Percentiles rank a stretch among this genome's conserved stretches.
These are phyloP conservation scores for Chlorella sp. DNA, from an alignment of 139 green algal genomes.

Conservation along the genomic window DNA sequence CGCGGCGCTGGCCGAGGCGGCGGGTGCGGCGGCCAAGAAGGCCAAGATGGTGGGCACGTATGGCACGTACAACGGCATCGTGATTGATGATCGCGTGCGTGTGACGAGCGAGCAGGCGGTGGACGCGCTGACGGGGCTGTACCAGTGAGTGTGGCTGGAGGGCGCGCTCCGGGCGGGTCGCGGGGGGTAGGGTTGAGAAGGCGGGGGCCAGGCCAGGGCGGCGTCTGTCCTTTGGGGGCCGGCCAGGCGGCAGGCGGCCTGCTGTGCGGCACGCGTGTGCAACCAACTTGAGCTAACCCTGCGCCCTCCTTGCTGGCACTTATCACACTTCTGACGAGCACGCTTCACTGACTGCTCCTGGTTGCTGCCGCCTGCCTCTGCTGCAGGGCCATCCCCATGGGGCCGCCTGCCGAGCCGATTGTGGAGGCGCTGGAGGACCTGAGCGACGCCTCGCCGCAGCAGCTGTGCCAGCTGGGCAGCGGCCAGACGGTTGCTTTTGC, in stretches of 20 bases:
- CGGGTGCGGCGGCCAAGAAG: background rate
- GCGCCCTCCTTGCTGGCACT: background rate
- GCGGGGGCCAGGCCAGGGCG: background rate
- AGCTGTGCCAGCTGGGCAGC: constrained; percentile 1
- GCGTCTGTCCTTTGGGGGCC: background rate
- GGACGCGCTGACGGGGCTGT: background rate
- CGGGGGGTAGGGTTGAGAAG: background rate
- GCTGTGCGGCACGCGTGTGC: no score
- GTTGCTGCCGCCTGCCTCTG: background rate
- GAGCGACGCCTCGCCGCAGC: background rate
- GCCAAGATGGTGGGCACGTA: background rate
- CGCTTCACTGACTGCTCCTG: background rate
- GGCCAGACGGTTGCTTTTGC: constrained; percentile 11
- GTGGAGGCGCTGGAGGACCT: constrained; percentile 21
- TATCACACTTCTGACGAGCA: background rate
- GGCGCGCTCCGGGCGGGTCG: no score
- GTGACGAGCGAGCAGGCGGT: background rate
- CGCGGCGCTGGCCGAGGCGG: background rate
- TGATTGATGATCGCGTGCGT: constrained; percentile 15
- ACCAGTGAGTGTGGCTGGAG: background rate
- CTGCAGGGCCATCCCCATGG: constrained; percentile 19
- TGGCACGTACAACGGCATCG: constrained; percentile 26
- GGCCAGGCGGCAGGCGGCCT: no score
- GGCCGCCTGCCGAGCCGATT: background rate
- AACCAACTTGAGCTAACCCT: background rate